These are phyloP conservation scores for Anthoceros angustus DNA, from an alignment of 225 moss, liverwort and hornwort species.

Conservation along the genomic window DNA sequence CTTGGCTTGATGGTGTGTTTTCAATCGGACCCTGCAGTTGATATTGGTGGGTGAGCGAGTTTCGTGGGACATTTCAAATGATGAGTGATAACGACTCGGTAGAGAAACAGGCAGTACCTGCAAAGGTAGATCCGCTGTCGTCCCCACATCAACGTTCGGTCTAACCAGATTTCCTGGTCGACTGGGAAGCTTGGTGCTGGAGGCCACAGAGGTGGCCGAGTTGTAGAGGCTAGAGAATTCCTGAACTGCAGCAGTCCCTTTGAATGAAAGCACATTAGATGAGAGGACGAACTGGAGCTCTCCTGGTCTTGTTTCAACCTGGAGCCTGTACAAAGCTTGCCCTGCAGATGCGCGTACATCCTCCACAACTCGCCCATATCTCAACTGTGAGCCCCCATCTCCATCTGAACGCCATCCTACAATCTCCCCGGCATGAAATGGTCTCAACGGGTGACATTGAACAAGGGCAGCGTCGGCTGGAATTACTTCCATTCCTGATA, in stretches of 20 bases:
- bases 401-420: slow-evolving; percentile 69
- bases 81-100: not conserved
- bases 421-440: slow-evolving; percentile 73
- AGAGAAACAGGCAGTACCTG: slow-evolving; percentile 7
- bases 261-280: slow-evolving; percentile 70
- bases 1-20: slow-evolving; percentile 22
- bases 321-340: slow-evolving; percentile 69
- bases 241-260: slow-evolving; percentile 41
- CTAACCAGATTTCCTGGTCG: slow-evolving; percentile 8
- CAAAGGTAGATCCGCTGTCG: slow-evolving; percentile 1
- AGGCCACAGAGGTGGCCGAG: not conserved
- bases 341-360: slow-evolving; percentile 76
- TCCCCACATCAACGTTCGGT: not conserved
- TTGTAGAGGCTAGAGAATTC: not conserved
- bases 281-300: slow-evolving; percentile 52
- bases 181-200: slow-evolving; percentile 10
- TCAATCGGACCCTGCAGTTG: slow-evolving; percentile 22
- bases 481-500: slow-evolving; percentile 51
- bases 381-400: slow-evolving; percentile 33
- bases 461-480: slow-evolving; percentile 53
- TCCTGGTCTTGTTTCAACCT: slow-evolving; percentile 57
- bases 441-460: slow-evolving; percentile 69
- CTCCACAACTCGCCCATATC: slow-evolving; percentile 60
- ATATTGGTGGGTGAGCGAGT: not conserved
- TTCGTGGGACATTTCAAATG: not conserved